Percentiles rank a stretch among this genome's conserved stretches.
These are phyloP conservation scores for Lunularia cruciata DNA, from an alignment of 225 moss, liverwort and hornwort species.

Conservation along the genomic window DNA sequence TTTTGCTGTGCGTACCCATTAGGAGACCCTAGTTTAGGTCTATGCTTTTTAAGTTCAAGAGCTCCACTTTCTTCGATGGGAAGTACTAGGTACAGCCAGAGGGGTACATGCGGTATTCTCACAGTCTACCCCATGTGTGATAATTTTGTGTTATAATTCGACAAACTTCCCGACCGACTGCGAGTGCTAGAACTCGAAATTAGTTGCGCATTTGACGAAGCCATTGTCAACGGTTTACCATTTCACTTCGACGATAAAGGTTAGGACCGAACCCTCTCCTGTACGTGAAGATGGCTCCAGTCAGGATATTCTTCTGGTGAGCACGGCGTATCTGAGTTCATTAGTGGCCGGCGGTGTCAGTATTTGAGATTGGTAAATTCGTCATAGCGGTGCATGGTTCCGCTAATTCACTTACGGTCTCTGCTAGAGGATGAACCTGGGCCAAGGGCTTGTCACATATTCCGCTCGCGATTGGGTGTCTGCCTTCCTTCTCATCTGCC, in stretches of 20 bases:
- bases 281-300: neutral
- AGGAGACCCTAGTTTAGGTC: neutral
- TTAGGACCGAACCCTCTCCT: neutral
- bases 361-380: neutral
- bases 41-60: neutral
- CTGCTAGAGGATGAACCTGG: neutral
- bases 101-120: constrained; percentile 33
- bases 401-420: neutral
- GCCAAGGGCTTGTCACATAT: neutral
- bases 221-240: constrained; percentile 3
- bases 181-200: neutral
- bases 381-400: neutral
- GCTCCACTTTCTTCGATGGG: constrained; percentile 26
- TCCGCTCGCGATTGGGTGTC: neutral
- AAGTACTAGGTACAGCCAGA: constrained; percentile 25
- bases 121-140: constrained; percentile 36
- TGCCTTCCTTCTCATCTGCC: neutral
- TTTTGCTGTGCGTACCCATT: neutral
- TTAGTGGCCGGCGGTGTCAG: neutral
- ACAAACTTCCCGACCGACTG: neutral
- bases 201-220: constrained; percentile 16
- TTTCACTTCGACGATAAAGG: constrained; percentile 13
- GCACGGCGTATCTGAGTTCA: neutral
- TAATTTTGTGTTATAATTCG: constrained; percentile 16
- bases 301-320: constrained; percentile 2